A percentile compares a stretch with the other conserved stretches of the same genome.
These are phyloP conservation scores for Fusarium avenaceum DNA, from an alignment of 2,329 filamentous ascomycete species.

Conservation along the genomic window DNA sequence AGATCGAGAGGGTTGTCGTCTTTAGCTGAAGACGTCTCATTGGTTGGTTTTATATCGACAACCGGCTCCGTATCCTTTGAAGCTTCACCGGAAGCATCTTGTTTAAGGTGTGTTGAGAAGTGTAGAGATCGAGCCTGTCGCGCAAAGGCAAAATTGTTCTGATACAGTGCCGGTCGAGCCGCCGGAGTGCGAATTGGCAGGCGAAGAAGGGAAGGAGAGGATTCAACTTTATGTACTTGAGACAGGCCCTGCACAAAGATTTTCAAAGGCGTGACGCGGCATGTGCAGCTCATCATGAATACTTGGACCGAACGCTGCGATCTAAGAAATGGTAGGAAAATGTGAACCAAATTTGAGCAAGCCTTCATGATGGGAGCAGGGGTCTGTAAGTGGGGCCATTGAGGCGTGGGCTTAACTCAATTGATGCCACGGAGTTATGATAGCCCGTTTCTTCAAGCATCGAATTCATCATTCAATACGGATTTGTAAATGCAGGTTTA, in stretches of 20 bases:
- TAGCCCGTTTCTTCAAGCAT: conserved; percentile 2
- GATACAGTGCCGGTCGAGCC: conserved; percentile 18
- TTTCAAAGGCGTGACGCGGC: conserved; percentile 60
- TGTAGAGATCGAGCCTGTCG: conserved; percentile 47
- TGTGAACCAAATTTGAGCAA: conserved; percentile 41
- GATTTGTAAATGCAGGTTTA: not conserved
- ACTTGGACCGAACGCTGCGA: conserved; percentile 10
- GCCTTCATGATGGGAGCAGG: conserved; percentile 42
- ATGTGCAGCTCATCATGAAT: conserved; percentile 62
- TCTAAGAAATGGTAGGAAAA: conserved; percentile 39
- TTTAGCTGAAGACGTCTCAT: conserved; percentile 15
- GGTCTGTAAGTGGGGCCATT: conserved; percentile 42
- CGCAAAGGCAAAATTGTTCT: conserved; percentile 32
- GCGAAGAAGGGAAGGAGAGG: conserved; percentile 33
- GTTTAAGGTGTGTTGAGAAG: conserved; percentile 34
- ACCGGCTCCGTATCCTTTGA: not conserved
- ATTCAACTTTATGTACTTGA: conserved; percentile 55
- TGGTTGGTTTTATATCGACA: not conserved
- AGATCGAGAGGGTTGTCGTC: not conserved
- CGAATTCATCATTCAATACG: not conserved
- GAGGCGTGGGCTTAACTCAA: not conserved
- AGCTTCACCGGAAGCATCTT: conserved; percentile 29
- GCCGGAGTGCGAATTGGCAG: conserved; percentile 27
- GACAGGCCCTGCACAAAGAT: conserved; percentile 64
- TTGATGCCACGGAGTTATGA: conserved; percentile 26